Percentiles rank a stretch among this genome's conserved stretches.
These are phyloP conservation scores for Coemansia umbellata DNA, from an alignment of 192 early-diverging fungal genomes.

Conservation along the genomic window DNA sequence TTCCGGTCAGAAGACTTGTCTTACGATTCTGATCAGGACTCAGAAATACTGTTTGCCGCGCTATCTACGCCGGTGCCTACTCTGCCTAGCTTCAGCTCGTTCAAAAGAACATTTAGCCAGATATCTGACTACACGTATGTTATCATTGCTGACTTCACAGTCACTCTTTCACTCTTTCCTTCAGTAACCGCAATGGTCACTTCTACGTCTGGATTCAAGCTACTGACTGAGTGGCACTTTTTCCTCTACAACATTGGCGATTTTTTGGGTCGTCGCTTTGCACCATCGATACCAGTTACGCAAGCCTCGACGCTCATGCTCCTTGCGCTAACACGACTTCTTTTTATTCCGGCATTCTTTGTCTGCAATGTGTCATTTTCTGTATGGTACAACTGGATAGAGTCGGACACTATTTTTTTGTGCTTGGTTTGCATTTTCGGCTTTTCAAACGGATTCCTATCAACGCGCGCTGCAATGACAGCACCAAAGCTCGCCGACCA, in stretches of 20 bases:
- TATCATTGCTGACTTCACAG: constrained; percentile 57
- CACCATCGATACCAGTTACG: constrained; percentile 24
- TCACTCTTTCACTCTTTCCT: constrained; percentile 72
- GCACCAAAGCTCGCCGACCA: constrained; percentile 42
- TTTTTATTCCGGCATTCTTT: constrained; percentile 68
- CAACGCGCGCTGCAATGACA: constrained; percentile 63
- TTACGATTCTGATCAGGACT: constrained; percentile 10
- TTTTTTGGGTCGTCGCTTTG: constrained; percentile 60
- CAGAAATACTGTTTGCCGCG: constrained; percentile 4
- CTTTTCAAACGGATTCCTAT: constrained; percentile 60
- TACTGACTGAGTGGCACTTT: constrained; percentile 60
- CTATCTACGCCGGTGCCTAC: neutral
- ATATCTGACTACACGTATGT: constrained; percentile 52
- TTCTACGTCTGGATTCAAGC: constrained; percentile 40
- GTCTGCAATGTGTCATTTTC: constrained; percentile 60
- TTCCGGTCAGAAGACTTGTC: neutral
- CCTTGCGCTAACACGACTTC: constrained; percentile 50
- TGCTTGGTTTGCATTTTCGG: constrained; percentile 58
- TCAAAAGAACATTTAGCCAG: constrained; percentile 36
- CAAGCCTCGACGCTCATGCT: constrained; percentile 34
- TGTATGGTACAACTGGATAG: constrained; percentile 55
- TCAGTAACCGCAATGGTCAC: constrained; percentile 67
- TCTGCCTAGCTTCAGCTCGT: constrained; percentile 5
- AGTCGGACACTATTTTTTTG: constrained; percentile 39
- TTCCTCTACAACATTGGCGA: constrained; percentile 70